Evolutionary conservation across 2,329 filamentous ascomycete species (phyloP).

Genomic region (Xylariaceae sp.): DNA sequence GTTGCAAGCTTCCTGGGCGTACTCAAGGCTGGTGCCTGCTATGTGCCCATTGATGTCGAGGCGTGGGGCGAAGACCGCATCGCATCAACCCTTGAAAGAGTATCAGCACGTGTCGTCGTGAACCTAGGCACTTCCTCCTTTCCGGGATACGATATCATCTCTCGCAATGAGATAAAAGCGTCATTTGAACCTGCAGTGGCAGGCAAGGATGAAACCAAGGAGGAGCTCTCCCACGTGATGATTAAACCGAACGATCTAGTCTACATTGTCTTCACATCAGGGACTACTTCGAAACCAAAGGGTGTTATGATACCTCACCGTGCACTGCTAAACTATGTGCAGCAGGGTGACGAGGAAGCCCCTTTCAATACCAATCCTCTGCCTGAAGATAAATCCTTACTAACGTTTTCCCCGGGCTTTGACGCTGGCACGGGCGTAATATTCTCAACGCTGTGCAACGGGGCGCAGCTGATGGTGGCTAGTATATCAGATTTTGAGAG

Average conservation of each 20-base stretch:
- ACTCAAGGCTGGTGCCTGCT: conserved; percentile 18
- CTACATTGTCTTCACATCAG: conserved; percentile 21
- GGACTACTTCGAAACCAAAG: conserved; percentile 16
- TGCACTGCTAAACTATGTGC: conserved; percentile 10
- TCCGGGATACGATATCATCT: background rate
- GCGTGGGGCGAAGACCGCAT: conserved; percentile 15
- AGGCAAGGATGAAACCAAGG: background rate
- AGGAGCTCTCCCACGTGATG: background rate
- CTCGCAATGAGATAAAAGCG: background rate
- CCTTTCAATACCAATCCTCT: conserved; percentile 2
- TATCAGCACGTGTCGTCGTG: background rate
- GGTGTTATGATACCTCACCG: conserved; percentile 22
- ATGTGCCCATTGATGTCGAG: conserved; percentile 22
- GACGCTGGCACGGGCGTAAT: conserved; percentile 11
- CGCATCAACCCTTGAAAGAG: conserved; percentile 7
- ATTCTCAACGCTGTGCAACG: conserved; percentile 9
- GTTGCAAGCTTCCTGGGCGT: conserved; percentile 21
- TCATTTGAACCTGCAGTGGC: background rate
- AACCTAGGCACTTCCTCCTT: background rate
- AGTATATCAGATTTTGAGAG: conserved; percentile 7
- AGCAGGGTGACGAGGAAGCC: conserved; percentile 10
- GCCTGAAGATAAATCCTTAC: conserved; percentile 2
- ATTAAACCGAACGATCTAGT: conserved; percentile 1
- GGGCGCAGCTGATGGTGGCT: conserved; percentile 13
- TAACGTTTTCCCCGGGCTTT: conserved; percentile 9